phyloP scores from a whole-genome alignment of 2,329 filamentous ascomycete genomes.

The Fragosphaeria purpurea region DNA sequence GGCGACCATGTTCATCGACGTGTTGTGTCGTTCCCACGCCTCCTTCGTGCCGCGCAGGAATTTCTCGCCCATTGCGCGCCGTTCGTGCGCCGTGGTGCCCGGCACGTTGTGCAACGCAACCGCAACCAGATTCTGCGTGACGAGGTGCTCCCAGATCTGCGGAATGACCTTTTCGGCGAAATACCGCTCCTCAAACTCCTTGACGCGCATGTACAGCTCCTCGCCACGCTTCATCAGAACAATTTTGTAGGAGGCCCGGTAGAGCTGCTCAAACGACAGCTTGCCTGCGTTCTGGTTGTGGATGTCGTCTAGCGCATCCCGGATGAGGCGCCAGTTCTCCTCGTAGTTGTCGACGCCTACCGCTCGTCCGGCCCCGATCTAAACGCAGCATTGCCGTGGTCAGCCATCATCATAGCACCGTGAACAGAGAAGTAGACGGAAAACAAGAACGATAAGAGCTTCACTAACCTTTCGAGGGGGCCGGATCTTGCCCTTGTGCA shows the following conservation, averaged over 20 bases:
- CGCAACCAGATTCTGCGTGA: slow-evolving; percentile 56
- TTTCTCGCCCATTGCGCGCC: slow-evolving; percentile 68
- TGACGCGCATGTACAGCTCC: slow-evolving; percentile 70
- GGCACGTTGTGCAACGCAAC: slow-evolving; percentile 46
- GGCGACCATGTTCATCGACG: slow-evolving; percentile 79
- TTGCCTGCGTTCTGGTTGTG: slow-evolving; percentile 83
- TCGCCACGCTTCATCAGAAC: slow-evolving; percentile 81
- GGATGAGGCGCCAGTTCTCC: slow-evolving; percentile 68
- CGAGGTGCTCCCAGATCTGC: slow-evolving; percentile 53
- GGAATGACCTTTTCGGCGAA: slow-evolving; percentile 64
- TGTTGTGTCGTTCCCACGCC: slow-evolving; percentile 81
- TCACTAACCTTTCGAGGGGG: slow-evolving; percentile 52
- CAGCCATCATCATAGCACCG: background rate
- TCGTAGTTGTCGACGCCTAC: slow-evolving; percentile 64
- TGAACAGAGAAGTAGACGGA: background rate
- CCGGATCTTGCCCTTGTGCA: slow-evolving; percentile 45
- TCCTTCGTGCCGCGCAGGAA: slow-evolving; percentile 68
- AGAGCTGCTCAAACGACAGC: slow-evolving; percentile 91
- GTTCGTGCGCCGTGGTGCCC: slow-evolving; percentile 63
- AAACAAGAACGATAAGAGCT: background rate
- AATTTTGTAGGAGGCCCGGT: slow-evolving; percentile 88
- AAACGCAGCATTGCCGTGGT: background rate
- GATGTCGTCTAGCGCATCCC: slow-evolving; percentile 72
- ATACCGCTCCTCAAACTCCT: slow-evolving; percentile 72
- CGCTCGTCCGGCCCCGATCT: slow-evolving; percentile 1